These are phyloP conservation scores for Carex littledalei DNA, from an alignment of 176 grass and related monocot species.

Conservation along the genomic window DNA sequence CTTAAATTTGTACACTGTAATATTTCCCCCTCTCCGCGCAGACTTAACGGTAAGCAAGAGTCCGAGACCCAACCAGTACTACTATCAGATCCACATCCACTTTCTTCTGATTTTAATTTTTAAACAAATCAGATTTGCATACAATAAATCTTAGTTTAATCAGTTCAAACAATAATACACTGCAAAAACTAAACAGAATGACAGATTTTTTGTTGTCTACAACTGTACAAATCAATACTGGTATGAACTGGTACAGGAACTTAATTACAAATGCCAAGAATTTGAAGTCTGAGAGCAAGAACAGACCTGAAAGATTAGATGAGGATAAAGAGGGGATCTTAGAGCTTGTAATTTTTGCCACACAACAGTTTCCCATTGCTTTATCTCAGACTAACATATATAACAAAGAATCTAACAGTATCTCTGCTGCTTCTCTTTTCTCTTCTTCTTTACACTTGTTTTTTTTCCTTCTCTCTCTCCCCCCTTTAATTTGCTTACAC, in stretches of 20 bases:
- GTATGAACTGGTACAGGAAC: neutral
- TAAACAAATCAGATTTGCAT: neutral
- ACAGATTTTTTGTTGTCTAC: neutral
- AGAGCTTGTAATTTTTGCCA: neutral
- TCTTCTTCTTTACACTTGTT: neutral
- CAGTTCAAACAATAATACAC: neutral
- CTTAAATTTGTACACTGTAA: conserved; percentile 20
- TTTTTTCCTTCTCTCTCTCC: neutral
- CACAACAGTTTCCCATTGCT: conserved; percentile 19
- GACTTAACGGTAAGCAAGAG: neutral
- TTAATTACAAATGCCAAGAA: neutral
- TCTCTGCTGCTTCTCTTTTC: neutral
- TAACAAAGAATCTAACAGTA: neutral
- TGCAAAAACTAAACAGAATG: neutral
- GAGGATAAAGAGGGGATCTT: neutral
- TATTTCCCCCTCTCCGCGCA: neutral
- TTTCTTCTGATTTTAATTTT: neutral
- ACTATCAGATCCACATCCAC: neutral
- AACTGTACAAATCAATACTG: neutral
- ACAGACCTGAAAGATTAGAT: conserved; percentile 16
- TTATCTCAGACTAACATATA: neutral
- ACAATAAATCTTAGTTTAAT: neutral
- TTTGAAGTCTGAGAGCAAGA: conserved; percentile 8
- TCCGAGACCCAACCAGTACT: neutral
- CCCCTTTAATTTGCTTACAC: neutral